Percentiles rank a stretch among this genome's conserved stretches.
Conservation (phyloP, 805 yeast species). For the Lachancea sp. region DNA sequence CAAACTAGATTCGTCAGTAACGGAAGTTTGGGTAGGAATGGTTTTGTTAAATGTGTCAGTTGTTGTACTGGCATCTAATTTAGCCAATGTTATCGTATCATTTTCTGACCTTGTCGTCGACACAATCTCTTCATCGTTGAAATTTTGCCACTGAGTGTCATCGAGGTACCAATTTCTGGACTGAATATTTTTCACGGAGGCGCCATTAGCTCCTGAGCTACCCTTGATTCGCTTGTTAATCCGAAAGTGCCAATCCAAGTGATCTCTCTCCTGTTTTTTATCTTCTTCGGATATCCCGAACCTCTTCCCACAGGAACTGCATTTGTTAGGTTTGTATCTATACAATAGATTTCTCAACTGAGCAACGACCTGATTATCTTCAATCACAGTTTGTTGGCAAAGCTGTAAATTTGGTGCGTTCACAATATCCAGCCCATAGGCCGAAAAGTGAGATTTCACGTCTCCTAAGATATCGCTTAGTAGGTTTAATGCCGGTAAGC, state of each 20-base stretch:
- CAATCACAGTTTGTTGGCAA: slow-evolving; percentile 31
- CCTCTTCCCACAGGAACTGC: slow-evolving; percentile 85
- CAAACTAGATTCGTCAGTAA: slow-evolving; percentile 29
- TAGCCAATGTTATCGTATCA: slow-evolving; percentile 15
- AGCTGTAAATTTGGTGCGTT: slow-evolving; percentile 28
- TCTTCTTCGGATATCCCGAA: slow-evolving; percentile 60
- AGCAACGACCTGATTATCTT: slow-evolving; percentile 22
- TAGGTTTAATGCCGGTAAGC: slow-evolving; percentile 22
- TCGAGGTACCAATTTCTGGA: slow-evolving; percentile 79
- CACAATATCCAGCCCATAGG: slow-evolving; percentile 25
- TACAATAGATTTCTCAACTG: slow-evolving; percentile 28
- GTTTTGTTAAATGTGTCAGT: slow-evolving; percentile 8
- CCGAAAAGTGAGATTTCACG: slow-evolving; percentile 30
- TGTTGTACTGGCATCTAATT: slow-evolving; percentile 11
- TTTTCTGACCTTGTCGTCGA: slow-evolving; percentile 28
- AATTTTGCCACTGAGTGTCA: slow-evolving; percentile 63
- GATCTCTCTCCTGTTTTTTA: slow-evolving; percentile 47
- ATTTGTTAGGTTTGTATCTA: slow-evolving; percentile 59
- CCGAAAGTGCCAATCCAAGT: slow-evolving; percentile 94
- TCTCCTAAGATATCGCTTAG: slow-evolving; percentile 25
- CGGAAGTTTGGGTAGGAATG: slow-evolving; percentile 2
- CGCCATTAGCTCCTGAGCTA: slow-evolving; percentile 15
- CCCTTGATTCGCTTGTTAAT: slow-evolving; percentile 66
- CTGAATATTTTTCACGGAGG: slow-evolving; percentile 42
- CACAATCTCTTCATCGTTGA: slow-evolving; percentile 60